Evolutionary conservation across 2,329 filamentous ascomycete genomes (phyloP).

Genomic region (Trichoderma citrinoviride): DNA sequence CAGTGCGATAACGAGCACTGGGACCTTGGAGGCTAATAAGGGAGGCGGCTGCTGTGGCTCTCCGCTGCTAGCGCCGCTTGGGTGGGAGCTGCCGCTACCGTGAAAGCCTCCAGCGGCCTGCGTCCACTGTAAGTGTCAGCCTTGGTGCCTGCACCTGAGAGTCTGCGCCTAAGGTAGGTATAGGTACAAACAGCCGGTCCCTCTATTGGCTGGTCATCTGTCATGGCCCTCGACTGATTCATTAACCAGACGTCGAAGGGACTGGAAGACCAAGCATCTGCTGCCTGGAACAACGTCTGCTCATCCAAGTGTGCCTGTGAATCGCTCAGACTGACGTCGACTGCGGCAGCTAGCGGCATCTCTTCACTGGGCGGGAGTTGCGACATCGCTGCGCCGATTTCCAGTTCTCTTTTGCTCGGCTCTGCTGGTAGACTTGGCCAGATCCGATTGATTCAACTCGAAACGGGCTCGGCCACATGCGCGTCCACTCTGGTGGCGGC

Average conservation of each 20-base stretch:
- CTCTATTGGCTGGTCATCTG: too few species aligned
- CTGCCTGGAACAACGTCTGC: not conserved
- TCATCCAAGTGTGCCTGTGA: not conserved
- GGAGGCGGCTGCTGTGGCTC: not conserved
- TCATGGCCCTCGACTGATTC: too few species aligned
- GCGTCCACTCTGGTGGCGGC: not conserved
- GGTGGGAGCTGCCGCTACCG: too few species aligned
- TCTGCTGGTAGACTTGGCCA: not conserved
- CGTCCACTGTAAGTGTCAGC: not conserved
- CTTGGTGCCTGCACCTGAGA: too few species aligned
- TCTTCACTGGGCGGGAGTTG: not conserved
- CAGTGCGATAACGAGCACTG: slow-evolving; percentile 7
- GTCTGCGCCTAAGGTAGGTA: too few species aligned
- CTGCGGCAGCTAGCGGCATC: not conserved
- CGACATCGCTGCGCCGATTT: not conserved
- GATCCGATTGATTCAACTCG: not conserved
- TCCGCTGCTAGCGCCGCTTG: not conserved
- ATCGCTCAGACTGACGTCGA: not conserved
- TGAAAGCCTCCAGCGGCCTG: not conserved
- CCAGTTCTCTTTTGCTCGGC: not conserved
- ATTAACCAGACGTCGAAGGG: too few species aligned
- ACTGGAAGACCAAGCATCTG: slow-evolving; percentile 28
- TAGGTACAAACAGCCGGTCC: too few species aligned
- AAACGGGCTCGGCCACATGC: not conserved
- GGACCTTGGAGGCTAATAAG: not conserved